These are phyloP conservation scores for Herpomyces periplanetae DNA, from an alignment of 2,329 filamentous ascomycete species.

Conservation along the genomic window DNA sequence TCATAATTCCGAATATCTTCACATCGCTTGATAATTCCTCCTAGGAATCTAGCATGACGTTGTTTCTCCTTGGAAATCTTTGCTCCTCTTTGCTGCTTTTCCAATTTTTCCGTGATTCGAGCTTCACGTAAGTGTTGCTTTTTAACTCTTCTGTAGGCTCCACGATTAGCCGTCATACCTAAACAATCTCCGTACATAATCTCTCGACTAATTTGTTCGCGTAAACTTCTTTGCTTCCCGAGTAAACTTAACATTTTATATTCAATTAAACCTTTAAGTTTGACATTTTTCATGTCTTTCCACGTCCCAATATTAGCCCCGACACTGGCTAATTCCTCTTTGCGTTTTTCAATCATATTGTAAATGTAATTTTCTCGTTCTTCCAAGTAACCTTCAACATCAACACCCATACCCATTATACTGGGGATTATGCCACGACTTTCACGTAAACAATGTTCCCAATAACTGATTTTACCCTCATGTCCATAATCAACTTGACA, in stretches of 20 bases:
- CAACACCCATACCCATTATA: constrained; percentile 53
- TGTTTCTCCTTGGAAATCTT: constrained; percentile 89
- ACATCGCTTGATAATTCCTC: constrained; percentile 45
- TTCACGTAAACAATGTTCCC: constrained; percentile 32
- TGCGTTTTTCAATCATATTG: constrained; percentile 54
- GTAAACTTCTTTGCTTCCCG: constrained; percentile 46
- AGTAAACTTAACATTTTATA: constrained; percentile 68
- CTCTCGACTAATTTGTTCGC: constrained; percentile 51
- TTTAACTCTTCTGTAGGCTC: constrained; percentile 68
- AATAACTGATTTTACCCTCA: constrained; percentile 59
- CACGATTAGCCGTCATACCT: constrained; percentile 79
- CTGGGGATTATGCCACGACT: constrained; percentile 47
- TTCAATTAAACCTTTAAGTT: constrained; percentile 66
- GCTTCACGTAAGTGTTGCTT: constrained; percentile 85
- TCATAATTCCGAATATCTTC: constrained; percentile 31
- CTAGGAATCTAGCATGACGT: constrained; percentile 70
- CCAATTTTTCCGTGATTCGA: constrained; percentile 84
- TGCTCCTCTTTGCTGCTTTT: constrained; percentile 91
- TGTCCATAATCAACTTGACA: too few relatives aligned
- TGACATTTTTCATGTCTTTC: constrained; percentile 37
- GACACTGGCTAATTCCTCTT: constrained; percentile 40
- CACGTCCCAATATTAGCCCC: constrained; percentile 56
- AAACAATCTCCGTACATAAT: constrained; percentile 89
- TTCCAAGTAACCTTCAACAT: constrained; percentile 45
- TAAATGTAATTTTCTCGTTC: constrained; percentile 61